Evolutionary conservation across 1,284 basidiomycete genomes (phyloP).

Genomic region (Pseudozyma sp.): DNA sequence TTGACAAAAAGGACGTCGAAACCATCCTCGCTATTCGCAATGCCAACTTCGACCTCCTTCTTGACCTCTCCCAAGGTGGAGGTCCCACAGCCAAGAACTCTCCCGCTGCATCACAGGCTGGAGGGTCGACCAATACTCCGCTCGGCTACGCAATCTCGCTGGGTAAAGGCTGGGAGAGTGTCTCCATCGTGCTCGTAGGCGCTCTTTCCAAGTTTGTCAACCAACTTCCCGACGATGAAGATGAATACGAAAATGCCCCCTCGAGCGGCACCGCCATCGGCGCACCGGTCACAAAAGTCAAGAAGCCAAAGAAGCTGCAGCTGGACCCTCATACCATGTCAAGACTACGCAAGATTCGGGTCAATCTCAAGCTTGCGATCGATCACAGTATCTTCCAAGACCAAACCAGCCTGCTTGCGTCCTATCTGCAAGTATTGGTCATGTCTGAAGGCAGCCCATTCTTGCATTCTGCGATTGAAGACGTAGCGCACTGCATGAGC

Average conservation of each 20-base stretch:
- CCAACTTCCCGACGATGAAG: constrained; percentile 61
- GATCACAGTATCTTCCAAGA: constrained; percentile 61
- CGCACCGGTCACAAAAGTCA: constrained; percentile 15
- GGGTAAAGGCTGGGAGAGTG: constrained; percentile 57
- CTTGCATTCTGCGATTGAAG: constrained; percentile 44
- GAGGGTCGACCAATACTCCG: constrained; percentile 49
- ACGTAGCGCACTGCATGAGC: constrained; percentile 43
- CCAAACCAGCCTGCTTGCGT: constrained; percentile 59
- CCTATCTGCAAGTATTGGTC: constrained; percentile 64
- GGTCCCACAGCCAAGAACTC: constrained; percentile 20
- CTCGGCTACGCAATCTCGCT: constrained; percentile 61
- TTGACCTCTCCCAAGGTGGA: constrained; percentile 53
- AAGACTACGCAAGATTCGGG: constrained; percentile 59
- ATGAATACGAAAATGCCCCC: constrained; percentile 24
- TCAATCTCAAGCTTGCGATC: constrained; percentile 65
- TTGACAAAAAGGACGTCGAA: constrained; percentile 64
- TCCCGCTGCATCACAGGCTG: constrained; percentile 35
- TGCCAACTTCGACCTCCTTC: constrained; percentile 61
- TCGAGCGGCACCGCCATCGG: constrained; percentile 9
- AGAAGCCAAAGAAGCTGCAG: constrained; percentile 43
- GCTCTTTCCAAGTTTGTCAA: constrained; percentile 66
- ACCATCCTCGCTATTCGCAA: constrained; percentile 64
- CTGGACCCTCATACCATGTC: constrained; percentile 54
- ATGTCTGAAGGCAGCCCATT: constrained; percentile 59
- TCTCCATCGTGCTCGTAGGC: constrained; percentile 60